Conservation (phyloP, 768 basidiomycete genomes). For the Cystobasidium tubakii region DNA sequence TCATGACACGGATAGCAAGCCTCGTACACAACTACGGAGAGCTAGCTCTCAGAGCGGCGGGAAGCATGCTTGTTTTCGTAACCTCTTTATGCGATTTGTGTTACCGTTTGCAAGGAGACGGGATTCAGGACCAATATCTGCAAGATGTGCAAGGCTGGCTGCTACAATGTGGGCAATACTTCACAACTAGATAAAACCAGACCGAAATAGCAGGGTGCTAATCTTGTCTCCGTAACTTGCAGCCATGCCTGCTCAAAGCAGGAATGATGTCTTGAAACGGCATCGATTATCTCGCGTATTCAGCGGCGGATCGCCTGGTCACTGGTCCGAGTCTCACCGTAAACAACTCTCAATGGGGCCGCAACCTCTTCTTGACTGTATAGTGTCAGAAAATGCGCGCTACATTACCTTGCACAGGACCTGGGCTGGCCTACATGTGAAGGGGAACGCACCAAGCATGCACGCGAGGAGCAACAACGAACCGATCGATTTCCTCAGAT, state of each 20-base stretch:
- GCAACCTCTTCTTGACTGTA: background rate
- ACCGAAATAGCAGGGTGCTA: too few relatives aligned
- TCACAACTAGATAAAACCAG: too few relatives aligned
- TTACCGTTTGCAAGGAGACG: background rate
- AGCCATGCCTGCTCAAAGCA: background rate
- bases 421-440: background rate
- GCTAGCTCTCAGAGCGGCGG: background rate
- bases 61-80: background rate
- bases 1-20: background rate
- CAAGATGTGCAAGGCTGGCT: background rate
- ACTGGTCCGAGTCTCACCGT: background rate
- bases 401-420: background rate
- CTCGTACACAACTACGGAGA: background rate
- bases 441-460: background rate
- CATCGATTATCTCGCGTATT: background rate
- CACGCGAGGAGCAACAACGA: background rate
- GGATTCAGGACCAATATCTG: background rate
- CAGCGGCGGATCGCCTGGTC: background rate
- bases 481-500: background rate
- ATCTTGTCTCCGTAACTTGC: too few relatives aligned
- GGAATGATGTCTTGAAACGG: background rate
- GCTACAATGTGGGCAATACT: background rate
- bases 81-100: background rate
- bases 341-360: background rate
- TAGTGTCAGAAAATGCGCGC: background rate